These are phyloP conservation scores for Lasiosphaeris hirsuta DNA, from an alignment of 495 filamentous ascomycete genomes.

Conservation along the genomic window DNA sequence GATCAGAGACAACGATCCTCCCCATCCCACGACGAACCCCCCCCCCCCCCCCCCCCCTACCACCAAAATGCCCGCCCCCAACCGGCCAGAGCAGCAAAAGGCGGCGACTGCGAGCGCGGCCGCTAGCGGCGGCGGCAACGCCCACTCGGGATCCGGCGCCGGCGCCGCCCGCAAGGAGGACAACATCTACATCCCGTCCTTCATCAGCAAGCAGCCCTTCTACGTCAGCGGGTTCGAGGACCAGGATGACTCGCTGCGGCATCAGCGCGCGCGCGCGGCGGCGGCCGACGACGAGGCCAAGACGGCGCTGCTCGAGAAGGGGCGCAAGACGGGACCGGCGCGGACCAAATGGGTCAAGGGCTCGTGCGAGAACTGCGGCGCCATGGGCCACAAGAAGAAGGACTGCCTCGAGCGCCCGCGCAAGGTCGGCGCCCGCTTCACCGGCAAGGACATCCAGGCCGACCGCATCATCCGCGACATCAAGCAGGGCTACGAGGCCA, in stretches of 20 bases:
- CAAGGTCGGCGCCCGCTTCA: constrained; percentile 89
- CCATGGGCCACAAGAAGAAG: constrained; percentile 92
- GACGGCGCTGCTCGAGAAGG: constrained; percentile 51
- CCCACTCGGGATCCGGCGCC: constrained; percentile 30
- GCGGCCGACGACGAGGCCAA: constrained; percentile 56
- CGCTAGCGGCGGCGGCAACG: constrained; percentile 1
- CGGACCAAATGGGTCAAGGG: constrained; percentile 97
- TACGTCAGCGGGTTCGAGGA: constrained; percentile 79
- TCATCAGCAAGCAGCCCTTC: constrained; percentile 97
- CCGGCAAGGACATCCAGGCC: constrained; percentile 86
- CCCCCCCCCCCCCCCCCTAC: not conserved
- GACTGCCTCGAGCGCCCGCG: constrained; percentile 88
- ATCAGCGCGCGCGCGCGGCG: constrained; percentile 80
- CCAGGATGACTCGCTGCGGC: constrained; percentile 87
- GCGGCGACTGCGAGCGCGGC: not conserved
- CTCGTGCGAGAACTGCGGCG: constrained; percentile 96
- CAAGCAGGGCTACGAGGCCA: constrained; percentile 93
- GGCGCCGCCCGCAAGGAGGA: constrained; percentile 67
- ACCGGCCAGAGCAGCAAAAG: constrained; percentile 11
- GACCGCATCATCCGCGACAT: constrained; percentile 87
- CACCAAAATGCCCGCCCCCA: constrained; percentile 16
- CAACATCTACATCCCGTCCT: constrained; percentile 98
- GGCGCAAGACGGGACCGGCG: constrained; percentile 73
- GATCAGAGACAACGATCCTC: not conserved
- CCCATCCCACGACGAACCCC: not conserved